These are phyloP conservation scores for Globisporangium paddicum DNA, from an alignment of 352 stramenopile genomes.

Conservation along the genomic window DNA sequence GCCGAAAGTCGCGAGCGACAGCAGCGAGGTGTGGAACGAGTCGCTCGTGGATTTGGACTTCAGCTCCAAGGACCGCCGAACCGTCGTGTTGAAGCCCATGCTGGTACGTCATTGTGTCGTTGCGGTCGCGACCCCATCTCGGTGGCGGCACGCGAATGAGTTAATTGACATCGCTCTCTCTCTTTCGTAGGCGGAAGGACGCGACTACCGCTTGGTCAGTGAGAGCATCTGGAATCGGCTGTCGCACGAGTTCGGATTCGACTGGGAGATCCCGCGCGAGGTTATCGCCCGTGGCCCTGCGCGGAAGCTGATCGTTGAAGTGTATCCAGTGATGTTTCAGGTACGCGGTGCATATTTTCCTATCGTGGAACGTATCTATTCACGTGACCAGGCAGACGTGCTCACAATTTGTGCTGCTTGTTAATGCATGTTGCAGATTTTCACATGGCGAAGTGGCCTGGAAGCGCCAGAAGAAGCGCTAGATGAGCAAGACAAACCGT, in stretches of 20 bases:
- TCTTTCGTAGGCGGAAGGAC: conserved; percentile 39
- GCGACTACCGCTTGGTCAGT: conserved; percentile 65
- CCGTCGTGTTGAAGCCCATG: conserved; percentile 51
- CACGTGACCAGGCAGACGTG: not conserved
- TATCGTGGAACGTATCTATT: not conserved
- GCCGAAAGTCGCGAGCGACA: conserved; percentile 5
- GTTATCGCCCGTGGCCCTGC: conserved; percentile 43
- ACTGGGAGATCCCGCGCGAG: conserved; percentile 65
- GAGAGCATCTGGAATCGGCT: conserved; percentile 66
- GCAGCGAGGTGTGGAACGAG: conserved; percentile 26
- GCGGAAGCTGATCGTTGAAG: conserved; percentile 46
- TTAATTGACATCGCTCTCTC: not conserved
- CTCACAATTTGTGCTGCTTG: not conserved
- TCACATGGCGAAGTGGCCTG: conserved; percentile 34
- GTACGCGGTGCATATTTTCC: conserved; percentile 2
- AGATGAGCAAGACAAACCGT: conserved; percentile 24
- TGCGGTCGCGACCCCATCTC: not conserved
- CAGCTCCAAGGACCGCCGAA: conserved; percentile 35
- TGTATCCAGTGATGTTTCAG: conserved; percentile 73
- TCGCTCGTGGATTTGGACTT: conserved; percentile 40
- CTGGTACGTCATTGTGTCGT: conserved; percentile 28
- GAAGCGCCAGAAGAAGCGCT: conserved; percentile 19
- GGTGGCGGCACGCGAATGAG: not conserved
- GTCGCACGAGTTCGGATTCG: conserved; percentile 51
- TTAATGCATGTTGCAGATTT: conserved; percentile 21